Percentiles rank a stretch among this genome's conserved stretches.
Evolutionary conservation across 768 basidiomycete genomes (phyloP).

Genomic region (Lactifluus hygrophoroides): DNA sequence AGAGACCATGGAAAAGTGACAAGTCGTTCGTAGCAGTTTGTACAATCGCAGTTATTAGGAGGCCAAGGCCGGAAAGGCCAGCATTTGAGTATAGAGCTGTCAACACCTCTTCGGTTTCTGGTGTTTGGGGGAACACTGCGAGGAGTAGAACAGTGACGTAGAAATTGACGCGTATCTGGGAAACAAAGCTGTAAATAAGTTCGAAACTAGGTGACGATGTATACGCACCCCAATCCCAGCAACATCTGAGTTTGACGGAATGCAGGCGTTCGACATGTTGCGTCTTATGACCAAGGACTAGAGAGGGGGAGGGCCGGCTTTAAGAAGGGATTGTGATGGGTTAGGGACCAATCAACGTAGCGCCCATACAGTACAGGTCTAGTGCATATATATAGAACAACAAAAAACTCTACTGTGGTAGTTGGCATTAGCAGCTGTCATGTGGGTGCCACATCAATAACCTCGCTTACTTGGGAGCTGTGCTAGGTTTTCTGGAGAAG

Average conservation of each 20-base stretch:
- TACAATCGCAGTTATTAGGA: constrained; percentile 11
- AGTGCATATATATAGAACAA: background rate
- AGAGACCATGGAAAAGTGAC: constrained; percentile 10
- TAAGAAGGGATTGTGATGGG: background rate
- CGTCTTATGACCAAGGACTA: background rate
- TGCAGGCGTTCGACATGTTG: background rate
- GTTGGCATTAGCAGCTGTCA: background rate
- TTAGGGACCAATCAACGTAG: background rate
- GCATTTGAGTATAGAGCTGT: background rate
- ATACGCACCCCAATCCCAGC: constrained; percentile 2
- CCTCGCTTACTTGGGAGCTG: background rate
- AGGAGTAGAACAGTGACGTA: constrained; percentile 9
- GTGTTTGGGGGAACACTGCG: background rate
- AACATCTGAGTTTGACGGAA: background rate
- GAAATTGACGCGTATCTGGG: constrained; percentile 15
- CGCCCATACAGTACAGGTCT: background rate
- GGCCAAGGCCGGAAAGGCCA: constrained; percentile 6
- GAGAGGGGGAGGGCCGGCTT: too few relatives aligned
- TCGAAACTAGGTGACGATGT: background rate
- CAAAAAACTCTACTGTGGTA: too few relatives aligned
- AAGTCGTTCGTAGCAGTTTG: background rate
- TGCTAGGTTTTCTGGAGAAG: background rate
- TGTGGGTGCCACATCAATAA: background rate
- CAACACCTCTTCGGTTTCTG: constrained; percentile 4
- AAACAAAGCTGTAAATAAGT: background rate